Evolutionary conservation across 768 basidiomycete genomes (phyloP), one percentile per base, ranked within the genome.

Genomic region (Leccinum broughii): DNA sequence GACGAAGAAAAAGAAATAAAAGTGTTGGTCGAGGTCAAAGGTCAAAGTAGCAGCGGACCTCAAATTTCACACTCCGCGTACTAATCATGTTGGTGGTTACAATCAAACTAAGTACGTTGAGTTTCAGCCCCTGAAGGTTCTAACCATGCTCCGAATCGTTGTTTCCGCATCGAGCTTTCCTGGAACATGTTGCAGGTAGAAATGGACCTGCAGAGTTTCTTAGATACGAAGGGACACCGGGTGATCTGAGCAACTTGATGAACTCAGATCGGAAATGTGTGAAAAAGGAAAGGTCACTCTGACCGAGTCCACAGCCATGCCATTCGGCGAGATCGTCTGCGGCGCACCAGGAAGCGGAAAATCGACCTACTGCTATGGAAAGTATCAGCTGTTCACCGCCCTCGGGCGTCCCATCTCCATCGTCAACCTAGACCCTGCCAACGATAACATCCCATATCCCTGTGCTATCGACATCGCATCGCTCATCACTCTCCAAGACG

Each of bases 341-440:
- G 92, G 92, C 5, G 87, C 92, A 10, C 92, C 92, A 34, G 92
- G 92, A 2, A 89, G 87, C 56, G 92, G 92, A 4, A 94, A 94
- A 78, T 92, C 92, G 2, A 93, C 92, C 0, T 93, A 93, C 67
- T 92, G 91, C 75, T 84, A 88, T 62, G 92, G 92, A 46, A 94
- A 93, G 78, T 78, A 92, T 65, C 92, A 94, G 58, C 88, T 98
- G 17, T 89, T 96, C 69, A 87, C 85, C 13, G 96, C 94, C 2
- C 84, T 98, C 44, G 77, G 84, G 28, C 85, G 96, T 0, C 93
- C 94, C 2, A 88, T 98, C 49, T 85, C 92, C 37, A 81, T 98
- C 63, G 88, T 98, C 60, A 99, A 98, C 77, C 84, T 99, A 57
- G 97, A 99, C 72, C 96, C 97, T 0, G 97, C 97, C 22, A 95